These are phyloP conservation scores for Ambrosia trifida DNA, from an alignment of 129 eudicot genomes.

Conservation along the genomic window DNA sequence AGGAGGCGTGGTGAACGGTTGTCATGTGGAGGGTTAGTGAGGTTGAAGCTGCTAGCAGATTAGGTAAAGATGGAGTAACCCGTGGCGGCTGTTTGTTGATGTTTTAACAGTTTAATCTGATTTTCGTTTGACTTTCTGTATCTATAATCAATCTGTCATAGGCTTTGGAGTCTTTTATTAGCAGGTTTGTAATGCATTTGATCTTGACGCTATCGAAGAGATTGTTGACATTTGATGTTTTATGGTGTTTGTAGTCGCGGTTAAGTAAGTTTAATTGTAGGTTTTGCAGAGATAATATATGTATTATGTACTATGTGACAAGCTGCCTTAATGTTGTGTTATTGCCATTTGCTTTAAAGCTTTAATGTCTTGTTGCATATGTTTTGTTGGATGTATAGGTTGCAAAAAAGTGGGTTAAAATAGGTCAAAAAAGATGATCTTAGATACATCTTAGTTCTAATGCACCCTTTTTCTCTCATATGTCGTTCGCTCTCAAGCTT, in stretches of 20 bases:
- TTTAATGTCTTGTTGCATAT: too few relatives aligned
- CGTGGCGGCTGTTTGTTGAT: conserved; percentile 13
- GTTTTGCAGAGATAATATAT: conserved; percentile 18
- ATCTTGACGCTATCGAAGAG: neutral
- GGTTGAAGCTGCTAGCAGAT: conserved; percentile 14
- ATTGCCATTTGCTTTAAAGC: neutral
- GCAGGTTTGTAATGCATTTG: neutral
- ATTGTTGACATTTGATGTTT: conserved; percentile 26
- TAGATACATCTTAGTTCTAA: too few relatives aligned
- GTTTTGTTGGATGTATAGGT: too few relatives aligned
- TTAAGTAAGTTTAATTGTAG: conserved; percentile 1
- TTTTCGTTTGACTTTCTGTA: conserved; percentile 11
- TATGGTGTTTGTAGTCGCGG: conserved; percentile 22
- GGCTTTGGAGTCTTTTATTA: conserved; percentile 22
- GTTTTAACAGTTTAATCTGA: neutral
- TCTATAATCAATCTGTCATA: conserved; percentile 19
- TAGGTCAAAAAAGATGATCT: too few relatives aligned
- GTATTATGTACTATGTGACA: neutral
- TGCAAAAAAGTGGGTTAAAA: too few relatives aligned
- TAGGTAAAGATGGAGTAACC: conserved; percentile 21
- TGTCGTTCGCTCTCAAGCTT: too few relatives aligned
- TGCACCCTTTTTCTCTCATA: too few relatives aligned
- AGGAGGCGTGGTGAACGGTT: conserved; percentile 41
- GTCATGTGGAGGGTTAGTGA: conserved; percentile 31
- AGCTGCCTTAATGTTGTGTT: conserved; percentile 7